Base-by-base conservation (phyloP, 2,329 filamentous ascomycete genomes). In the Fusarium agapanthi region DNA sequence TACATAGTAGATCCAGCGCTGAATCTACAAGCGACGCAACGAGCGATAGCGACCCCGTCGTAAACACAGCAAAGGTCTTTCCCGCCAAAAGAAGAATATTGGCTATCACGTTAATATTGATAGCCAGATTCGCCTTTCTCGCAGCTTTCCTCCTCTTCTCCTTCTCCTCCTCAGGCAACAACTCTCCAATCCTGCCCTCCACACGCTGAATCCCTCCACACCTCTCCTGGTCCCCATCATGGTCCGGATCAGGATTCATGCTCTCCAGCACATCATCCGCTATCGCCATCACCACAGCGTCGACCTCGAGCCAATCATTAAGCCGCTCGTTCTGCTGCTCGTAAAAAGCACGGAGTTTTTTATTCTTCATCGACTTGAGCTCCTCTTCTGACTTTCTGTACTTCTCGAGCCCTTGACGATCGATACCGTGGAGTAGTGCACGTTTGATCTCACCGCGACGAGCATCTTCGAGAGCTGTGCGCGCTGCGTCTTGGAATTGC, bases 91-190 rank as follows among this genome's bases (percentile, higher is more conserved):
- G 85, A 32, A 93, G 82, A 7, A 91, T 85, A 77, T 97, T 97
- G 53, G 94, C 94, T 6, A 87, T 81, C 55, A 96, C 88, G 76
- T 96, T 97, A 80, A 96, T 83, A 78, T 94, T 95, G 76, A 98
- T 95, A 32, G 95, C 95, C 37, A 94, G 47, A 13, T 64, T 76
- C 2, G 79, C 79, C 24, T 66, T 76, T 6, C 34, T 66, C 5
- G 71, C 74, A 3, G 77, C 78, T 35, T 64, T 75, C 1, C 55
- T 64, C n/a, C 79, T 72, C 54, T 76, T 75, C 30, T 69, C 53
- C 55, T 76, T 78, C 58, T 81, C 79, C n/a, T 80, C 79, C 1
- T 80, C 76, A 0, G 79, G 79, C 11, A 81, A 41, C 35, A 81
- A 43, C 65, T 81, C 76, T 15, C 76, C 77, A 12, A 81, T 79